Base-by-base conservation (phyloP, 2,329 filamentous ascomycete genomes). In the Magnaporthales sp. region DNA sequence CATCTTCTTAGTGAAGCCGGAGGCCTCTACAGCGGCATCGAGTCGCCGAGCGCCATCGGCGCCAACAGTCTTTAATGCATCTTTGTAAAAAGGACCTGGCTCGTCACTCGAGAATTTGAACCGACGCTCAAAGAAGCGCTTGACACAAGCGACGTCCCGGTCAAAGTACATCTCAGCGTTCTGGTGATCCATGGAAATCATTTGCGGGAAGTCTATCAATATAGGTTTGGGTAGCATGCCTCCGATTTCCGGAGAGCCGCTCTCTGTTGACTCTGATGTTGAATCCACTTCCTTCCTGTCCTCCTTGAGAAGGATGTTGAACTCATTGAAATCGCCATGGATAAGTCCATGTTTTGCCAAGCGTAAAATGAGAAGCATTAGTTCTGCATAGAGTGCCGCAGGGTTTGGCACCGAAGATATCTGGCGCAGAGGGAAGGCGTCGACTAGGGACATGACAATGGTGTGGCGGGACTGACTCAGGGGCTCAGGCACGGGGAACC, bases 141-240 rank as follows among this genome's bases (percentile, higher is more conserved):
- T 98, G 73, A 99, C 90, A 77, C 96, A 99, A 69, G 91, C 88
- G 15, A 99, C 93, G 73, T 99, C 95, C 70, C 95, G 89, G 75
- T 98, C 91, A 76, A 99, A 99, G 78, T 99, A 98, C 86, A 93
- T 96, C 75, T 97, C 91, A 22, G 95, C 96, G 74, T 99, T 97
- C 46, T 83, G 79, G 75, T 99, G 95, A 71, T 97, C 92, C 75
- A 97, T 92, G 0, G 94, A 98, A 2, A 99, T 88, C 90, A 97
- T 98, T 76, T 99, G 95, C 0, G 95, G 95, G 74, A 99, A 99
- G 79, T 99, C 96, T 73, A 99, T 99, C 62, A 99, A 80, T 66
- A 97, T 86, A 0, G 95, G 95, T 7, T 86, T 87, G 29, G 96
- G 80, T 38, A 77, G 83, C 0, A 74, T 68, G 22, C 68, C 19